Evolutionary conservation across 1,284 basidiomycete species (phyloP).

Genomic region (Sanghuangporus sanghuang): DNA sequence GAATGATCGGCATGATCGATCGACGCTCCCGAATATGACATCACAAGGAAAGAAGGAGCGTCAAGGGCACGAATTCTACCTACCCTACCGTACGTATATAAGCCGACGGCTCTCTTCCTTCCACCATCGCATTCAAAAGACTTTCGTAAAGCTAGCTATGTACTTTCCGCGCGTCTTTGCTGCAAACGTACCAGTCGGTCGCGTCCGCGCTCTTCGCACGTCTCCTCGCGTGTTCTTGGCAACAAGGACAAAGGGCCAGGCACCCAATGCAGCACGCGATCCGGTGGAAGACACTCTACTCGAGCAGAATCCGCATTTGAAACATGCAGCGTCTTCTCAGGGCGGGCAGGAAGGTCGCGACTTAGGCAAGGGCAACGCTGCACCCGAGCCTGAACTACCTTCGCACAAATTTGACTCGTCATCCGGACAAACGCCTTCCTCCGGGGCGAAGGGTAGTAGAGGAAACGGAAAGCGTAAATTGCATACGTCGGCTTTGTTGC

Average conservation of each 20-base stretch:
- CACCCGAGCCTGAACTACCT: conserved; percentile 7
- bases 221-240: background rate
- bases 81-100: background rate
- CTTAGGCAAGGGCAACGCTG: conserved; percentile 11
- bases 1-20: too few relatives aligned
- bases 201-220: background rate
- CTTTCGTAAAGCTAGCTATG: background rate
- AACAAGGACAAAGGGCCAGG: conserved; percentile 8
- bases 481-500: background rate
- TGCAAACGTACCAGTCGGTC: background rate
- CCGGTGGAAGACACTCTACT: conserved; percentile 10
- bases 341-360: conserved; percentile 11
- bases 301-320: conserved; percentile 15
- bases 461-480: conserved; percentile 6
- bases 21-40: too few relatives aligned
- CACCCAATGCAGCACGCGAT: conserved; percentile 1
- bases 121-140: too few relatives aligned
- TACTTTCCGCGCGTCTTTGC: background rate
- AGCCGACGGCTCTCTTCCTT: background rate
- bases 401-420: background rate
- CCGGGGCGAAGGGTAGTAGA: background rate
- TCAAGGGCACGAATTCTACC: too few relatives aligned
- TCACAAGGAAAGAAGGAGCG: too few relatives aligned
- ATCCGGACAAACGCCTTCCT: background rate
- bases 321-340: conserved; percentile 6